Evolutionary conservation across 768 basidiomycete genomes (phyloP).

Genomic region (Mycena rebaudengoi): DNA sequence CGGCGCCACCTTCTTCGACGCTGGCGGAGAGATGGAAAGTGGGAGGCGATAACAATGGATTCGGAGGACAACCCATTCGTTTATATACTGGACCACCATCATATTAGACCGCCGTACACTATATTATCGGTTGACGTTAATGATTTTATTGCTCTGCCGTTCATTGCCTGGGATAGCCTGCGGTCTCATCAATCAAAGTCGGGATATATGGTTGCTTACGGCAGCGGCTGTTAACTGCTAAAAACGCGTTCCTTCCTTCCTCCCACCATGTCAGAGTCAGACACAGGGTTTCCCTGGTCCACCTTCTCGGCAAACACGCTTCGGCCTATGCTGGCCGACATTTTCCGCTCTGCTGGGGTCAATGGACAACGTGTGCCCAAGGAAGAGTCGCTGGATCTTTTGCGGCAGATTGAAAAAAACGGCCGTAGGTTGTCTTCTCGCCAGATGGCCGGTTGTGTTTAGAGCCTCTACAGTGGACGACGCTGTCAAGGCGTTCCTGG

Average conservation of each 20-base stretch:
- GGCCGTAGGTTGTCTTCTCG: constrained; percentile 14
- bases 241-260: neutral
- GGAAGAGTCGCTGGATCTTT: constrained; percentile 9
- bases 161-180: too few relatives aligned
- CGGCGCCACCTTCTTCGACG: constrained; percentile 60
- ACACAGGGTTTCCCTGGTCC: constrained; percentile 16
- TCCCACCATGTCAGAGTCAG: constrained; percentile 14
- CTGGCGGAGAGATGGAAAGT: constrained; percentile 44
- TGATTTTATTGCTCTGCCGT: too few relatives aligned
- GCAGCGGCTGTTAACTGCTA: too few relatives aligned
- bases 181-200: neutral
- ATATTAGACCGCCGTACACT: too few relatives aligned
- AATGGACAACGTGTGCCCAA: neutral
- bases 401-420: constrained; percentile 21
- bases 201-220: too few relatives aligned
- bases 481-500: neutral
- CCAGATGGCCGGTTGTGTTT: neutral
- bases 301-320: constrained; percentile 21
- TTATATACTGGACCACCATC: too few relatives aligned
- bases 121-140: neutral
- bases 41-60: constrained; percentile 19
- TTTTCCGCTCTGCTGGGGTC: constrained; percentile 2
- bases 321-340: constrained; percentile 20
- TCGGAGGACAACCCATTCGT: neutral
- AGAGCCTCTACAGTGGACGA: constrained; percentile 6